Conservation (phyloP, 164 flowering plant species). For the Liriodendron chinense region DNA sequence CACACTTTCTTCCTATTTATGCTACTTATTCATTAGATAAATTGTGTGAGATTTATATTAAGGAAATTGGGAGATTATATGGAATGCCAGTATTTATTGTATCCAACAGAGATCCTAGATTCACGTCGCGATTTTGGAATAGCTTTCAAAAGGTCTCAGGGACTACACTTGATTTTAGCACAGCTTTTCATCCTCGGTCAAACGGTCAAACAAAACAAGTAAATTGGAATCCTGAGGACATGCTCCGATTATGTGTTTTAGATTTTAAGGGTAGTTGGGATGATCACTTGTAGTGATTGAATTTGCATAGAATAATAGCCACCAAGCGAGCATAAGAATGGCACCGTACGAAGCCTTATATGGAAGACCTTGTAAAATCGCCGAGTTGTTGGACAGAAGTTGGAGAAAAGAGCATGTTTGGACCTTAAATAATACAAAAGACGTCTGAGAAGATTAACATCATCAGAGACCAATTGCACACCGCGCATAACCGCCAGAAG, state of each 20-base stretch:
- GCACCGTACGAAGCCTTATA: no score
- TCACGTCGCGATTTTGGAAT: background rate
- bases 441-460: background rate
- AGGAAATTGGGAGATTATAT: background rate
- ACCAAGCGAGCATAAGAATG: background rate
- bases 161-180: background rate
- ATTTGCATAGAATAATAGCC: background rate
- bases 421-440: background rate
- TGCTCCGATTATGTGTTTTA: conserved; percentile 4
- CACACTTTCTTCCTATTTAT: background rate
- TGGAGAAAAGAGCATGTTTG: background rate
- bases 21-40: background rate
- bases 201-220: background rate
- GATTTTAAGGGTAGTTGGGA: conserved; percentile 7
- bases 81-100: background rate
- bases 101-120: background rate
- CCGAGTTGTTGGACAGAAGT: background rate
- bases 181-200: conserved; percentile 1
- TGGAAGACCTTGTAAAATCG: background rate
- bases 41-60: background rate
- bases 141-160: background rate
- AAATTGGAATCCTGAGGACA: background rate
- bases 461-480: background rate
- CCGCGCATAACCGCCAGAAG: background rate
- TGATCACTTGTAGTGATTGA: background rate